Evolutionary conservation across 768 basidiomycete species (phyloP), one percentile per base, ranked within the genome.

Genomic region (Crassisporium funariophilum): DNA sequence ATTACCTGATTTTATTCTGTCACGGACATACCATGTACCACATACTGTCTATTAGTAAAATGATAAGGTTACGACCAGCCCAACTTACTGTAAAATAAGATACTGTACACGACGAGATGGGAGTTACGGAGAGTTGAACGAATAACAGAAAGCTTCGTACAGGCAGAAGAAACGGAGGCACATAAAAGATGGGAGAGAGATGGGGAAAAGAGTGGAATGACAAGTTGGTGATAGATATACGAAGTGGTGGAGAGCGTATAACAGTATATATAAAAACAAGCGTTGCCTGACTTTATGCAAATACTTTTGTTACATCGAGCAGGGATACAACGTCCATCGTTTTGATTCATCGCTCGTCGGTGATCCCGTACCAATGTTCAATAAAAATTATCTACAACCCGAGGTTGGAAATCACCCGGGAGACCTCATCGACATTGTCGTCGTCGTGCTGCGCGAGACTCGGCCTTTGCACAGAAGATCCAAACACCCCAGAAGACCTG

Each of bases 361-460:
- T 31, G 47, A 52, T 42, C 48, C 55, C 54, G 42, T 44, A 53
- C 54, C 50, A 57, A 50, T 54, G 60, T 53, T 44, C 54, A 52
- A 41, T 41, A 47, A 52, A 40, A 46, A 50, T 41, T 45, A 55
- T 60, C 72, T 69, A 86, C 50, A 86, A 70, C 41, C 85, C 84
- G 54, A 88, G 76, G 64, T 83, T 88, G 53, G 86, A 84, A 59
- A 90, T 86, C 56, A 88, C 86, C 49, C 86, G 77, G 33, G 87
- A 82, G 45, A 88, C 83, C 57, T 88, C 86, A 45, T 86, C 84
- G 44, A 80, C 76, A 19, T 70, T 70, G 35, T 81, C 81, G 29
- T 82, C 83, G 34, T 85, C 83, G 47, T 76, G 63, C 47, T 31
- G 62, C 63, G 15, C 17, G 35, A 12, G 66, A 38, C 67, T 61